A percentile compares a stretch with the other conserved stretches of the same genome.
phyloP scores from a whole-genome alignment of 108 stramenopile species.

The Nitzschia inconspicua region DNA sequence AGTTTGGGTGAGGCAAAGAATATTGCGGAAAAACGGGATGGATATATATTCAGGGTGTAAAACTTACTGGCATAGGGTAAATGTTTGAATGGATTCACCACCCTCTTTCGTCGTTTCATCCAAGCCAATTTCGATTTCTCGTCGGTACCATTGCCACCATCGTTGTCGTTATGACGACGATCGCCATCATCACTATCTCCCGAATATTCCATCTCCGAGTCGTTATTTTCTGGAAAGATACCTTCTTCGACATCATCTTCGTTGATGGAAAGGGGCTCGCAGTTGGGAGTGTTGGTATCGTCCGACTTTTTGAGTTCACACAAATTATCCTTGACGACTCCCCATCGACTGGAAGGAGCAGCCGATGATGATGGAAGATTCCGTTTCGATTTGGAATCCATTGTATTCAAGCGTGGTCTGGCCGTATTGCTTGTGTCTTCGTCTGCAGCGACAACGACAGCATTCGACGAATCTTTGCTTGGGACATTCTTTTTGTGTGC shows the following conservation, averaged over 20 bases:
- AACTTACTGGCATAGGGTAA: background rate
- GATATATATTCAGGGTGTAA: too few species aligned
- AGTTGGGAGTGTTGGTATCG: too few species aligned
- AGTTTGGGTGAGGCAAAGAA: too few species aligned
- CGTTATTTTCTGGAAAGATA: background rate
- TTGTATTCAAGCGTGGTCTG: too few species aligned
- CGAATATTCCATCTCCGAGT: background rate
- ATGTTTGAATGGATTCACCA: background rate
- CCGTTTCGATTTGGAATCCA: too few species aligned
- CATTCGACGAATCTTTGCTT: too few species aligned
- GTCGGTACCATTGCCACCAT: background rate
- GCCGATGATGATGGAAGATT: too few species aligned
- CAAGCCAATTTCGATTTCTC: background rate
- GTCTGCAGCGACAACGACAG: too few species aligned
- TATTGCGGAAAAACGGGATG: too few species aligned
- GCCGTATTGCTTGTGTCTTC: too few species aligned
- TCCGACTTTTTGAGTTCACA: background rate
- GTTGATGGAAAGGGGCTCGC: too few species aligned
- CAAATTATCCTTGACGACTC: background rate
- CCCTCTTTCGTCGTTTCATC: conserved; percentile 1
- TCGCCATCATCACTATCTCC: background rate
- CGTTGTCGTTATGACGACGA: background rate
- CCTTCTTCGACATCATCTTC: conserved; percentile 3
- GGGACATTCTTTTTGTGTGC: background rate
- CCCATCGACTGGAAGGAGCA: too few species aligned